phyloP scores from a whole-genome alignment of 768 basidiomycete species.

The Mrakia gelida region DNA sequence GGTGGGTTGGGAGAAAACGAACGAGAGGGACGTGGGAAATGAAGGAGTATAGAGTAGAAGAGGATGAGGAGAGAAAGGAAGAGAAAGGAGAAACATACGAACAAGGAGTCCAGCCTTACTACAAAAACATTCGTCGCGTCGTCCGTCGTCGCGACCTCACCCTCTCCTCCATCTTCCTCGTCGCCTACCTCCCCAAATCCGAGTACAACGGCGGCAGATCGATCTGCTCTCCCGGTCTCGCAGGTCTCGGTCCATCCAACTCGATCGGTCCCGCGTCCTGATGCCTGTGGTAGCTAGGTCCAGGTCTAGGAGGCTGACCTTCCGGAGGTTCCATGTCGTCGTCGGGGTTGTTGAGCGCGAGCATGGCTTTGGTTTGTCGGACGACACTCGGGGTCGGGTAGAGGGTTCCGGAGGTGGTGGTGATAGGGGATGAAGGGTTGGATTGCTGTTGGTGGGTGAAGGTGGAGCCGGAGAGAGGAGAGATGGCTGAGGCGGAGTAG shows the following conservation, averaged over 20 bases:
- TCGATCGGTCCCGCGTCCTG: constrained; percentile 24
- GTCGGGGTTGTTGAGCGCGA: constrained; percentile 21
- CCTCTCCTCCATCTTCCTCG: too few relatives aligned
- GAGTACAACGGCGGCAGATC: constrained; percentile 26
- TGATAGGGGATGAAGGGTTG: not conserved
- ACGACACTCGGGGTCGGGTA: constrained; percentile 8
- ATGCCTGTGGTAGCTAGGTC: constrained; percentile 13
- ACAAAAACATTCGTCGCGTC: too few relatives aligned
- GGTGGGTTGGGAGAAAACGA: not conserved
- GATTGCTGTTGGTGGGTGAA: constrained; percentile 3
- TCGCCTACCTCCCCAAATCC: not conserved
- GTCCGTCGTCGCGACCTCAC: too few relatives aligned
- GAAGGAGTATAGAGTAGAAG: not conserved
- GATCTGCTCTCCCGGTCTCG: constrained; percentile 12
- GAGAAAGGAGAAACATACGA: not conserved
- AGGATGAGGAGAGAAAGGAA: not conserved
- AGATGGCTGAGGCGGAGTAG: not conserved
- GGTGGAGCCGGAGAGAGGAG: not conserved
- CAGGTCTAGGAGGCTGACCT: not conserved
- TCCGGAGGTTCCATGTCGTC: not conserved
- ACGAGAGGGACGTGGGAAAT: not conserved
- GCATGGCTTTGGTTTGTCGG: constrained; percentile 23
- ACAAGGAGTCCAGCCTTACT: too few relatives aligned
- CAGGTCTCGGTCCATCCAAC: constrained; percentile 17
- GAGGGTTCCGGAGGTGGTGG: not conserved